Percentiles rank a stretch among this genome's conserved stretches.
Evolutionary conservation across 2,329 filamentous ascomycete species (phyloP).

Genomic region (Colletotrichum phormii): DNA sequence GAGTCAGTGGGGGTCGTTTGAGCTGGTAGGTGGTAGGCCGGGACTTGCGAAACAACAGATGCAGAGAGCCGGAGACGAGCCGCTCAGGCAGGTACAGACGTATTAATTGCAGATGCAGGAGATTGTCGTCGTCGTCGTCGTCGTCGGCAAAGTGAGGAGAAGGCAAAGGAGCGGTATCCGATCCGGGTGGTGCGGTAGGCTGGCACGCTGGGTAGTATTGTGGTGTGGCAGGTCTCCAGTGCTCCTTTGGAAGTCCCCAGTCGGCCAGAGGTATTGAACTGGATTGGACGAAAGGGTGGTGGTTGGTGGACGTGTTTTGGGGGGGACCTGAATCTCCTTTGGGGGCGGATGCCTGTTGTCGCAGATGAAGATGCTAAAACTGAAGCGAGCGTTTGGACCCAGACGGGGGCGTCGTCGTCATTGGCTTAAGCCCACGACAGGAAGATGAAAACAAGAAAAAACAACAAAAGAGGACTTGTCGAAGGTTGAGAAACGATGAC

Average conservation of each 20-base stretch:
- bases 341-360: slow-evolving; percentile 34
- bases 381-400: slow-evolving; percentile 37
- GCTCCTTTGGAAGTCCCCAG: neutral
- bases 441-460: slow-evolving; percentile 17
- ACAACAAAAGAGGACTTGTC: neutral
- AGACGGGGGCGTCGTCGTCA: slow-evolving; percentile 32
- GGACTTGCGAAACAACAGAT: slow-evolving; percentile 30
- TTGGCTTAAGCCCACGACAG: slow-evolving; percentile 17
- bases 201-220: neutral
- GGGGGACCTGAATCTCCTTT: slow-evolving; percentile 12
- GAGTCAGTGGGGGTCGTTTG: slow-evolving; percentile 20
- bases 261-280: neutral
- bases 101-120: slow-evolving; percentile 23
- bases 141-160: slow-evolving; percentile 10
- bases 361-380: slow-evolving; percentile 37
- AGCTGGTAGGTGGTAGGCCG: slow-evolving; percentile 15
- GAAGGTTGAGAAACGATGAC: neutral
- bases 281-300: slow-evolving; percentile 11
- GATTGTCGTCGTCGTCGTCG: neutral
- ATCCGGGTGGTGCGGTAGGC: slow-evolving; percentile 16
- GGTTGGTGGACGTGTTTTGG: slow-evolving; percentile 6
- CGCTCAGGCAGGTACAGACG: slow-evolving; percentile 4
- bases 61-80: slow-evolving; percentile 8
- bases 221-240: slow-evolving; percentile 8
- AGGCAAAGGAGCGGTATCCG: slow-evolving; percentile 22